Evolutionary conservation across 768 basidiomycete species (phyloP).

Genomic region (Kwoniella pini): DNA sequence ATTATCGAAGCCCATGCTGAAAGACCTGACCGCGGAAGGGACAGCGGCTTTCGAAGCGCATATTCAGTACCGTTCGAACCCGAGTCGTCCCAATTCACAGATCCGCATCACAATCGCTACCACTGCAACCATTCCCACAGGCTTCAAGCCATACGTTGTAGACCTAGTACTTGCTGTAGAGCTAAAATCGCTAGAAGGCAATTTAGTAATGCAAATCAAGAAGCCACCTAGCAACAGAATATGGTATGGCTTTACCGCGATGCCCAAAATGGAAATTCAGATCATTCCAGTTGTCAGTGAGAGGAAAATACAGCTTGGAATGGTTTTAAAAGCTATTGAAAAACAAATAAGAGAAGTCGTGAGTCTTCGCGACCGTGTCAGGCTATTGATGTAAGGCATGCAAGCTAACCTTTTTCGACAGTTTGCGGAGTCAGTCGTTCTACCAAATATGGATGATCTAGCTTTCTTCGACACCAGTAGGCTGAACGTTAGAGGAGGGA

Average conservation of each 20-base stretch:
- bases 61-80: constrained; percentile 56
- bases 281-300: constrained; percentile 94
- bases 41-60: constrained; percentile 87
- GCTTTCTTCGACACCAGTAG: constrained; percentile 80
- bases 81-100: constrained; percentile 71
- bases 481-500: constrained; percentile 74
- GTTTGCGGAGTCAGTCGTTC: constrained; percentile 90
- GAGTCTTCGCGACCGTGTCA: constrained; percentile 35
- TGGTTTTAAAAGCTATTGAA: constrained; percentile 89
- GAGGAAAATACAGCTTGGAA: constrained; percentile 88
- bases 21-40: constrained; percentile 91
- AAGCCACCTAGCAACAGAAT: constrained; percentile 92
- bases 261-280: constrained; percentile 81
- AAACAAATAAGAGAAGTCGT: constrained; percentile 84
- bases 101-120: constrained; percentile 87
- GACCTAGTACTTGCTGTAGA: constrained; percentile 87
- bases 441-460: constrained; percentile 98
- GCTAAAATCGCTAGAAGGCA: constrained; percentile 85
- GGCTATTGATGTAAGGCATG: too few species aligned
- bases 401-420: constrained; percentile 57
- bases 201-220: constrained; percentile 78
- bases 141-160: constrained; percentile 85
- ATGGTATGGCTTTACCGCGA: constrained; percentile 87
- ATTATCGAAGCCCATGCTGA: constrained; percentile 95
- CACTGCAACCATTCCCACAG: constrained; percentile 77